Conservation (phyloP, 257 asterid species). For the Echites panduratus region DNA sequence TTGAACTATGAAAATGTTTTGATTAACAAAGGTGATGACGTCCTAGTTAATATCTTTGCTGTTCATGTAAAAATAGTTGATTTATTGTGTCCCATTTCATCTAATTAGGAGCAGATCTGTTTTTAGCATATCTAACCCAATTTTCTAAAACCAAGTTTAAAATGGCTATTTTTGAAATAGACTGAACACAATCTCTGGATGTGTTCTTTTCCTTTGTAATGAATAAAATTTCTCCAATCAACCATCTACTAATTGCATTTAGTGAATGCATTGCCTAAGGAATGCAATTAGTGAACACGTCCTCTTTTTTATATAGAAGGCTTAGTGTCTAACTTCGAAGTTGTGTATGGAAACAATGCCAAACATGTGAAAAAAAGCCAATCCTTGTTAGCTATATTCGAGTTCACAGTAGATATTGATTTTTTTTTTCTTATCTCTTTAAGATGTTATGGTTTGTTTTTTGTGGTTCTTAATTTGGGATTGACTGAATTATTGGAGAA, state of each 20-base stretch:
- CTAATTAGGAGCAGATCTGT: neutral
- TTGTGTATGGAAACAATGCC: neutral
- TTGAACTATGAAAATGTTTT: neutral
- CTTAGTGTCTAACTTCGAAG: no score
- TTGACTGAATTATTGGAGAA: neutral
- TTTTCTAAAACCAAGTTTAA: neutral
- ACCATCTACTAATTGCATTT: no score
- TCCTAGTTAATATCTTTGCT: neutral
- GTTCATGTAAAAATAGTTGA: neutral
- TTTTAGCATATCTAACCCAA: neutral
- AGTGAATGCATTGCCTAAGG: no score
- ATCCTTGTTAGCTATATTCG: neutral
- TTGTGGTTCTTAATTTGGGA: neutral
- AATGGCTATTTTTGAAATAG: neutral
- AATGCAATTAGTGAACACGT: no score
- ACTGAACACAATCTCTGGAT: neutral
- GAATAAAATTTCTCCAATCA: neutral
- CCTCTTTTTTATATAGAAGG: no score
- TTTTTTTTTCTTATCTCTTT: neutral
- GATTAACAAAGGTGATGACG: no score
- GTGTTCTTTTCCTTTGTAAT: neutral
- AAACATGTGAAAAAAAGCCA: neutral
- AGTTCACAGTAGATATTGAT: neutral
- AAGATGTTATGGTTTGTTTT: neutral
- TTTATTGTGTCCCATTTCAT: neutral